Evolutionary conservation across 495 filamentous ascomycete genomes (phyloP).

Genomic region (Niebla homalea): DNA sequence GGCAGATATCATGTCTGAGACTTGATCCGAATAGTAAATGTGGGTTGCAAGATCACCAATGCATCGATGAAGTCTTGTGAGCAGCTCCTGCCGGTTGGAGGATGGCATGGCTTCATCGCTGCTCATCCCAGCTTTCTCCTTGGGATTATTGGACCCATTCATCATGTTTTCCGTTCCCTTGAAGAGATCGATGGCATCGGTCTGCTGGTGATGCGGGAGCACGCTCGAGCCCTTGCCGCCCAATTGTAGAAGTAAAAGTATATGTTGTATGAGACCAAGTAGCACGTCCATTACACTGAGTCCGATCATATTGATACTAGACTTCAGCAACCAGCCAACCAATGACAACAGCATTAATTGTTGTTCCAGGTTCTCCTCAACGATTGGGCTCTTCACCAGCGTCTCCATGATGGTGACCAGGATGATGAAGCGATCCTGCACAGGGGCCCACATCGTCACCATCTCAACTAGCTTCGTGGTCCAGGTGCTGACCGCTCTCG

Average conservation of each 20-base stretch:
- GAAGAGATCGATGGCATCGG: conserved; percentile 19
- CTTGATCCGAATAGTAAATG: conserved; percentile 87
- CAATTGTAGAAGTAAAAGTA: conserved; percentile 56
- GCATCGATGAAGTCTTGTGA: conserved; percentile 55
- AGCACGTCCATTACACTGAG: conserved; percentile 87
- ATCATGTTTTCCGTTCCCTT: conserved; percentile 6
- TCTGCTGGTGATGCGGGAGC: conserved; percentile 18
- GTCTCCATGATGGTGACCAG: conserved; percentile 66
- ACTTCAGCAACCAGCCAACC: conserved; percentile 67
- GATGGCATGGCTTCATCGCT: conserved; percentile 27
- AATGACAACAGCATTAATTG: conserved; percentile 61
- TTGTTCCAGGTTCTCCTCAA: conserved; percentile 50
- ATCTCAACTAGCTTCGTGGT: conserved; percentile 65
- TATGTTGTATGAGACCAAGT: conserved; percentile 66
- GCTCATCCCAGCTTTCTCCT: conserved; percentile 7
- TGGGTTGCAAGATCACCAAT: conserved; percentile 83
- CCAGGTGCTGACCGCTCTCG: conserved; percentile 46
- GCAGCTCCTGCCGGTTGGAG: conserved; percentile 36
- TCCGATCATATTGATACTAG: conserved; percentile 82
- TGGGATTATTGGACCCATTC: conserved; percentile 9
- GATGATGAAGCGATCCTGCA: conserved; percentile 82
- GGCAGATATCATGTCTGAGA: conserved; percentile 76
- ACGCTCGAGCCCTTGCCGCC: conserved; percentile 28
- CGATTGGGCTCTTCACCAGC: conserved; percentile 47
- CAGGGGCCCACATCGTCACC: conserved; percentile 70